Percentiles rank a stretch among this genome's conserved stretches.
Conservation (phyloP, 106 monocot species). For the Phalaenopsis equestris region DNA sequence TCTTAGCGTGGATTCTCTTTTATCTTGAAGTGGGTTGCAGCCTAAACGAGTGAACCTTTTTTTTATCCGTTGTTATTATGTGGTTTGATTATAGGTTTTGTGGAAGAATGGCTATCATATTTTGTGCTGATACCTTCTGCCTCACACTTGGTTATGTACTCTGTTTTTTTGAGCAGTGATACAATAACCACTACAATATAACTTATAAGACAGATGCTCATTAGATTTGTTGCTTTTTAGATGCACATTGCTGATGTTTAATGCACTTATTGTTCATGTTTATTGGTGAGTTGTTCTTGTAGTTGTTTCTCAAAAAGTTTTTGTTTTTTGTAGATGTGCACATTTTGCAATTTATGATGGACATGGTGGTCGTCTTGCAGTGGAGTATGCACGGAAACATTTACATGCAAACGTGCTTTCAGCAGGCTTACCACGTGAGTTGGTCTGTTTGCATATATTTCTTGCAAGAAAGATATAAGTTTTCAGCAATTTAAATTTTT, state of each 20-base stretch:
- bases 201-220: not conserved
- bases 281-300: not conserved
- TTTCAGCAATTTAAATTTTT: not conserved
- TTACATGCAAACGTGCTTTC: conserved; percentile 77
- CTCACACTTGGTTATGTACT: not conserved
- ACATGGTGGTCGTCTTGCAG: conserved; percentile 79
- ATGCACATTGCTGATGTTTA: not conserved
- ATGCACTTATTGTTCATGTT: not conserved
- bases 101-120: not conserved
- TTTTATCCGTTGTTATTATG: not conserved
- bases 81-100: not conserved
- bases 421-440: conserved; percentile 99
- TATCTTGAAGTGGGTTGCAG: not conserved
- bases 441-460: conserved; percentile 62
- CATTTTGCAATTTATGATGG: conserved; percentile 96
- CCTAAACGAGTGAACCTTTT: not conserved
- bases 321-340: conserved; percentile 51
- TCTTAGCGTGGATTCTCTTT: not conserved
- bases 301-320: not conserved
- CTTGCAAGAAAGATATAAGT: not conserved
- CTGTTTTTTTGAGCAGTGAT: not conserved
- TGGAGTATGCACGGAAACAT: conserved; percentile 69
- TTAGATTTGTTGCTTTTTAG: not conserved
- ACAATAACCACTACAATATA: not conserved
- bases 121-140: not conserved